Evolutionary conservation across 1,139 yeast species (phyloP).

Genomic region (Hyphopichia khmerensis): DNA sequence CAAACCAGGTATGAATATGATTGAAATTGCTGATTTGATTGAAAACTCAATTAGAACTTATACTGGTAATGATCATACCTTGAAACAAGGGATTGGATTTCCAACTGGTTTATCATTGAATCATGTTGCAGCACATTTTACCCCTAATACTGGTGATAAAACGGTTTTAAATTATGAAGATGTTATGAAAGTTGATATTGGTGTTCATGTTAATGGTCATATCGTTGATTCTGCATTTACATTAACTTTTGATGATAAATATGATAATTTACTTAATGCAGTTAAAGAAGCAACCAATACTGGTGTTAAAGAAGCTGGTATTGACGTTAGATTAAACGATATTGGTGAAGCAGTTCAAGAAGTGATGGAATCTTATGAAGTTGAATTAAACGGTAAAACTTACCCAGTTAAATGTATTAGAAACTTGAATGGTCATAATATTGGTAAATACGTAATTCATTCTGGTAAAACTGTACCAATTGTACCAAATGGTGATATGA

Average conservation of each 20-base stretch:
- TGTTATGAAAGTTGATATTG: conserved; percentile 95
- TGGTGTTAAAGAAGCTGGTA: conserved; percentile 90
- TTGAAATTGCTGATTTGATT: conserved; percentile 83
- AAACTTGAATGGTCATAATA: conserved; percentile 93
- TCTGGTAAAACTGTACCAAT: conserved; percentile 97
- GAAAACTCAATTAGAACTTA: conserved; percentile 82
- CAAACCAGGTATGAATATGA: conserved; percentile 91
- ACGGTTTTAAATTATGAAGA: conserved; percentile 78
- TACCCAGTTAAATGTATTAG: conserved; percentile 86
- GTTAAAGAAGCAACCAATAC: conserved; percentile 90
- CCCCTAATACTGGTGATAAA: conserved; percentile 95
- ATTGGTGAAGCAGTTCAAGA: conserved; percentile 96
- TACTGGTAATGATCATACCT: conserved; percentile 63
- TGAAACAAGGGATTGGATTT: conserved; percentile 87
- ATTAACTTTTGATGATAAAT: conserved; percentile 79
- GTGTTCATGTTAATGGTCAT: conserved; percentile 95
- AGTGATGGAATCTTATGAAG: conserved; percentile 94
- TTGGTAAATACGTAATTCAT: conserved; percentile 79
- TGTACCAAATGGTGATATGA: conserved; percentile 86
- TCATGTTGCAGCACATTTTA: conserved; percentile 96
- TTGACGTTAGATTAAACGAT: conserved; percentile 91
- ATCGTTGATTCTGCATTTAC: conserved; percentile 97
- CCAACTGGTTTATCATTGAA: conserved; percentile 95
- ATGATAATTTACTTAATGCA: conserved; percentile 76
- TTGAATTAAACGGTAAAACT: conserved; percentile 83